These are phyloP conservation scores for Xylariomycetidae sp. DNA, from an alignment of 2,329 filamentous ascomycete species.

Conservation along the genomic window DNA sequence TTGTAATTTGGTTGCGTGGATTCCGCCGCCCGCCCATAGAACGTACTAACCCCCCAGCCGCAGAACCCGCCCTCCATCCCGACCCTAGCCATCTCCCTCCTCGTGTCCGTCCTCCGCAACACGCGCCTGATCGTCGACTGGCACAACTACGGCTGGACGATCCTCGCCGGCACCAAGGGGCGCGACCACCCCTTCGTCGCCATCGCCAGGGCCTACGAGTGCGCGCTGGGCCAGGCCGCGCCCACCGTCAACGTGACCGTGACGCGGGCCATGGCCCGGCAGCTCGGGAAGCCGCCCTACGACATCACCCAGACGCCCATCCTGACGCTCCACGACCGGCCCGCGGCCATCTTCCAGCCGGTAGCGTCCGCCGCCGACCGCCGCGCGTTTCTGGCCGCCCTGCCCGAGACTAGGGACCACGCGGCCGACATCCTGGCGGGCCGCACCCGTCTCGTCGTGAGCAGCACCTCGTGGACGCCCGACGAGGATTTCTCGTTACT, in stretches of 20 bases:
- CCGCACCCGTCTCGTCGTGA: conserved; percentile 69
- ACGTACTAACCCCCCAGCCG: no score
- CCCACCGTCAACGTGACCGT: conserved; percentile 76
- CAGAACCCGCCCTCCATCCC: conserved; percentile 95
- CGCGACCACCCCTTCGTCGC: conserved; percentile 67
- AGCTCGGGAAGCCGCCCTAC: conserved; percentile 63
- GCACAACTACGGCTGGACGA: conserved; percentile 98
- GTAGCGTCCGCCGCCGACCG: conserved; percentile 45
- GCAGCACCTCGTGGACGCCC: conserved; percentile 94
- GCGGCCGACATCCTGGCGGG: conserved; percentile 55
- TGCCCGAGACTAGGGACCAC: conserved; percentile 60
- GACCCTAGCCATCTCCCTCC: conserved; percentile 70
- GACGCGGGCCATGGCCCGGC: conserved; percentile 78
- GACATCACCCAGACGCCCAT: conserved; percentile 59
- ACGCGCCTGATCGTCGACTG: conserved; percentile 88
- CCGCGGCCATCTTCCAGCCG: conserved; percentile 76
- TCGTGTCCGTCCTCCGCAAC: conserved; percentile 71
- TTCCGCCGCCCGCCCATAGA: no score
- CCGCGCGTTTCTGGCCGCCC: conserved; percentile 54
- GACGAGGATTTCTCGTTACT: conserved; percentile 93
- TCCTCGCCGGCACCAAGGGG: conserved; percentile 63
- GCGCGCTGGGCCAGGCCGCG: conserved; percentile 61
- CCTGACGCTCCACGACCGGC: conserved; percentile 78
- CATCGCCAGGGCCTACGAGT: conserved; percentile 75
- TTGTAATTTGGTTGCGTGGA: no score